phyloP scores from a whole-genome alignment of 1,139 yeast species.

The Magnusiomyces sp. region DNA sequence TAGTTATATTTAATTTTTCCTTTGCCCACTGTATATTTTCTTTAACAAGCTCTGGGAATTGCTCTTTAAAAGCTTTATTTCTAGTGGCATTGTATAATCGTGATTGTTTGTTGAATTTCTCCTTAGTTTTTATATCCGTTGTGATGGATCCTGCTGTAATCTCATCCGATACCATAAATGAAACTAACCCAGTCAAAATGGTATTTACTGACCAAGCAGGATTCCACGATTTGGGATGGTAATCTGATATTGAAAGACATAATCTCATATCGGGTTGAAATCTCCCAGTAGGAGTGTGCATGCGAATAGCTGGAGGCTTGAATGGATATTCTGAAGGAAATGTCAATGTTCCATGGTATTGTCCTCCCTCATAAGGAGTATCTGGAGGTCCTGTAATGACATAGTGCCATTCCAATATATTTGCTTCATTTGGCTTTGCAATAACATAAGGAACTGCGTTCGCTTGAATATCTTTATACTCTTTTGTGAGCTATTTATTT shows the following conservation, averaged over 20 bases:
- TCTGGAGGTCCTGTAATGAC: slow-evolving; percentile 79
- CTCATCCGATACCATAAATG: slow-evolving; percentile 60
- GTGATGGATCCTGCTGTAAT: slow-evolving; percentile 83
- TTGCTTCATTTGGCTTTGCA: slow-evolving; percentile 78
- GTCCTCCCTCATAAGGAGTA: slow-evolving; percentile 79
- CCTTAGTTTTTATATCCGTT: slow-evolving; percentile 23
- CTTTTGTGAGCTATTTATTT: slow-evolving; percentile 49
- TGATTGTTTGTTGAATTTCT: slow-evolving; percentile 6
- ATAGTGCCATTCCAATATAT: slow-evolving; percentile 74
- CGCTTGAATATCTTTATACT: slow-evolving; percentile 63
- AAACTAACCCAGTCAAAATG: slow-evolving; percentile 70
- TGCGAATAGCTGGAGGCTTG: slow-evolving; percentile 84
- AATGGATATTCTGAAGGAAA: slow-evolving; percentile 88
- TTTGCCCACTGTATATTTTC: background rate
- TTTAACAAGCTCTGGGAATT: slow-evolving; percentile 9
- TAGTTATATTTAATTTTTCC: background rate
- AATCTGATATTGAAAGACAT: slow-evolving; percentile 85
- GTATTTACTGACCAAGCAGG: slow-evolving; percentile 93
- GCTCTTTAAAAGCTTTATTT: slow-evolving; percentile 6
- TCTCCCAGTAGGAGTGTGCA: slow-evolving; percentile 74
- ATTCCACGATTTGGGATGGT: slow-evolving; percentile 90
- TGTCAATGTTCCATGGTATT: slow-evolving; percentile 76
- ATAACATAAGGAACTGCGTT: slow-evolving; percentile 74
- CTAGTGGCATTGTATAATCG: slow-evolving; percentile 6
- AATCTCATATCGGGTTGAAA: slow-evolving; percentile 70